Base-by-base conservation (phyloP, 345 rosid genomes). In the Camelina hispida region DNA sequence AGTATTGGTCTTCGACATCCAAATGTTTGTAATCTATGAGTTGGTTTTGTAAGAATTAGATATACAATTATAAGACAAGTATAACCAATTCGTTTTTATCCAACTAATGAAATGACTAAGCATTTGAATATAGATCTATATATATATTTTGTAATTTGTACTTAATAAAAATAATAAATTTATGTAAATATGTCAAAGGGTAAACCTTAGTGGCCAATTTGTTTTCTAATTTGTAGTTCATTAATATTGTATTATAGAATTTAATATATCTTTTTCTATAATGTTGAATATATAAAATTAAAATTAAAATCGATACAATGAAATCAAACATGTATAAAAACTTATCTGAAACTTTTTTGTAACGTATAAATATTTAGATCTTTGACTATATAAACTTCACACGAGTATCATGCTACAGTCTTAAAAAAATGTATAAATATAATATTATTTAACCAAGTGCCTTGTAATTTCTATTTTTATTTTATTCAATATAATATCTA, bases 31-130 rank as follows among this genome's bases (percentile, higher is more conserved):
- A 55, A 56, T 77, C 12, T 38, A 2, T 55, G 25, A 55, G 44
- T 34, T 69, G 9, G 30, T 28, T 5, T 34, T 6, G 60, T 76
- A 62, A 44, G 14, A 68, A 53, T 15, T 32, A 18, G 67, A 67
- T 48, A 14, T 2, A 23, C 2, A n/a, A 10, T 13, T 18, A 37
- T 25, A 35, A 46, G 61, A 38, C 25, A 59, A 67, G 62, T 59
- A 8, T 38, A 58, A 37, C 37, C 42, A 23, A 23, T 56, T 32
- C 23, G 1, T 60, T 30, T 50, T 75, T 51, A 68, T 75, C 68
- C 56, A 60, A 15, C 25, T 44, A 53, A 52, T 28, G 0, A 30
- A 35, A 20, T 47, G 18, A 25, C 51, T 60, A 47, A 57, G 51
- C 43, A 48, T 51, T 72, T 72, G 15, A 10, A 28, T 28, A 28